These are phyloP conservation scores for Lachnellula cervina DNA, from an alignment of 2,329 filamentous ascomycete species.

Conservation along the genomic window DNA sequence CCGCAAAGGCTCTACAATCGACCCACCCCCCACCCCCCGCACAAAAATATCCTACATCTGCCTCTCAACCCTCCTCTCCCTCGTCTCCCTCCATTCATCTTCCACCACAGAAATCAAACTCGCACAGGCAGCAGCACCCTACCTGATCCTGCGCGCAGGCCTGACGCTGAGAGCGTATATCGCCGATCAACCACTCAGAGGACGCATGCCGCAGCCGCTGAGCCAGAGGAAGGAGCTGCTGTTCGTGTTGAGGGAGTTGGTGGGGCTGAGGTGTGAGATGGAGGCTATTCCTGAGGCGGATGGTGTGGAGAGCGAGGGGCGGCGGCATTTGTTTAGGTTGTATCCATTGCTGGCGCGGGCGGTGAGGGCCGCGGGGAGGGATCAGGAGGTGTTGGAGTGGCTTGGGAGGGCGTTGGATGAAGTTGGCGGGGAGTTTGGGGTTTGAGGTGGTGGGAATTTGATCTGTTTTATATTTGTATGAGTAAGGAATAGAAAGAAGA, in stretches of 20 bases:
- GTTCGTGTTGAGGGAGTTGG: conserved; percentile 63
- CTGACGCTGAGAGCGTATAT: conserved; percentile 80
- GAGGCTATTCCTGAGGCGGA: conserved; percentile 58
- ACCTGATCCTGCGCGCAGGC: conserved; percentile 75
- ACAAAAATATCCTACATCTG: conserved; percentile 74
- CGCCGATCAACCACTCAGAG: conserved; percentile 84
- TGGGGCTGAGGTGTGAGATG: conserved; percentile 63
- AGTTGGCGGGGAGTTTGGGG: conserved; percentile 51
- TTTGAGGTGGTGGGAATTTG: conserved; percentile 15
- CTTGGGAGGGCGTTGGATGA: conserved; percentile 57
- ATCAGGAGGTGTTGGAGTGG: conserved; percentile 54
- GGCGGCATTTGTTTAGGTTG: conserved; percentile 73
- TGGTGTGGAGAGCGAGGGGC: conserved; percentile 50
- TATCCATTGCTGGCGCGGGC: conserved; percentile 73
- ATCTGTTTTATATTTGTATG: neutral
- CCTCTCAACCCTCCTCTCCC: conserved; percentile 70
- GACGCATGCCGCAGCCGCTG: conserved; percentile 81
- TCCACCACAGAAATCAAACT: conserved; percentile 39
- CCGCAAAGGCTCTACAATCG: conserved; percentile 68
- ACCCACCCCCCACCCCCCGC: conserved; percentile 59
- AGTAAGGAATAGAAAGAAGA: neutral
- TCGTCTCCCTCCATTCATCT: conserved; percentile 53
- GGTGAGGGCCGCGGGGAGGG: conserved; percentile 54
- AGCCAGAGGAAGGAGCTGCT: conserved; percentile 74
- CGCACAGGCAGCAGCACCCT: conserved; percentile 71